A percentile compares a stretch with the other conserved stretches of the same genome.
These are phyloP conservation scores for Gilbertella persicaria DNA, from an alignment of 371 early-diverging fungal genomes.

Conservation along the genomic window DNA sequence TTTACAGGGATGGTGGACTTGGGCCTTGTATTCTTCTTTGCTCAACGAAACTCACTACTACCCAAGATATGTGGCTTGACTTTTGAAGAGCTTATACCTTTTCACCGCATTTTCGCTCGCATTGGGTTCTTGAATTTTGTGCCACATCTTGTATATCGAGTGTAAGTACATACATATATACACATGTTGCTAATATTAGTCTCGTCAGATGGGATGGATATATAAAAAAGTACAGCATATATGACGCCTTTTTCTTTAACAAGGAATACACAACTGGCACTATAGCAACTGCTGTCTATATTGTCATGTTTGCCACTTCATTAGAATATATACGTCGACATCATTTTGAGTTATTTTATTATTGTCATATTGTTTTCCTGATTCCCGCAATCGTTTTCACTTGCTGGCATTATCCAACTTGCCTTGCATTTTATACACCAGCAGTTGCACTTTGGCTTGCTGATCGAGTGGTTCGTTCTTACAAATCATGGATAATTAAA, in stretches of 20 bases:
- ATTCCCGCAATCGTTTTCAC: constrained; percentile 32
- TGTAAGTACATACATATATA: constrained; percentile 28
- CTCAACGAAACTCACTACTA: constrained; percentile 39
- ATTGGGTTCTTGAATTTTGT: constrained; percentile 41
- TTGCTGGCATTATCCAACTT: constrained; percentile 37
- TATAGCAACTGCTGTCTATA: constrained; percentile 36
- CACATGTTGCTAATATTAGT: neutral
- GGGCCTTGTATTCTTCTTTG: constrained; percentile 43
- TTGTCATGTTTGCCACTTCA: constrained; percentile 38
- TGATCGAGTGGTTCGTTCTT: constrained; percentile 41
- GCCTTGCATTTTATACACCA: constrained; percentile 43
- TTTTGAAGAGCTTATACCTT: constrained; percentile 46
- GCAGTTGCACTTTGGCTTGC: constrained; percentile 34
- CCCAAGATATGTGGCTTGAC: constrained; percentile 43
- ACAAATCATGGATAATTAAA: constrained; percentile 37
- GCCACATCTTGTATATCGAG: constrained; percentile 45
- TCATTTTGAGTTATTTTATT: constrained; percentile 47
- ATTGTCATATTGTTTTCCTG: constrained; percentile 38
- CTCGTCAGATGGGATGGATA: constrained; percentile 13
- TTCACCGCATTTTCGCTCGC: constrained; percentile 47
- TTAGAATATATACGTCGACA: constrained; percentile 45
- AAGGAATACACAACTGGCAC: constrained; percentile 41
- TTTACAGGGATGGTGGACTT: constrained; percentile 46
- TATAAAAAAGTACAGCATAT: constrained; percentile 3
- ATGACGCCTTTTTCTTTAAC: constrained; percentile 32